phyloP scores from a whole-genome alignment of 2,329 filamentous ascomycete genomes.

The Arthrobotrys musiformis region DNA sequence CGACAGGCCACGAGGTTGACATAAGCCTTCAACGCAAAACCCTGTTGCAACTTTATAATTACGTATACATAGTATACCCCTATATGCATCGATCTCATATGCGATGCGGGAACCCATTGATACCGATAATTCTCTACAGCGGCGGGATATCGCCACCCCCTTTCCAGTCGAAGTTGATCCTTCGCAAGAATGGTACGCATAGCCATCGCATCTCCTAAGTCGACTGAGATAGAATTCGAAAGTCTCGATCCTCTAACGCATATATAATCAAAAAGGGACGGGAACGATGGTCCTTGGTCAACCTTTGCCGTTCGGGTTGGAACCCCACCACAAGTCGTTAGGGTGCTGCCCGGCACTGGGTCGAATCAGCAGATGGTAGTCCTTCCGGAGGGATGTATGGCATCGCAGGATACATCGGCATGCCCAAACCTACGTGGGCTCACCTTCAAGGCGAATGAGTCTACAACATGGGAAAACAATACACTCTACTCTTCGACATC shows the following conservation, averaged over 20 bases:
- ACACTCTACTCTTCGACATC: not conserved
- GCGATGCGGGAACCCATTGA: not conserved
- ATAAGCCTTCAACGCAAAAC: constrained; percentile 2
- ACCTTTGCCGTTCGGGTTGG: constrained; percentile 38
- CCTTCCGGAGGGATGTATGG: constrained; percentile 31
- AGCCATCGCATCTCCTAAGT: not conserved
- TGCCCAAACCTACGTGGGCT: constrained; percentile 31
- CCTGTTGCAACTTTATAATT: constrained; percentile 1
- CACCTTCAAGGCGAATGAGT: constrained; percentile 20
- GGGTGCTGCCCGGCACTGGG: constrained; percentile 21
- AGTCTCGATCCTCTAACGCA: not conserved
- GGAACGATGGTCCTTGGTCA: constrained; percentile 49
- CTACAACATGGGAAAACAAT: constrained; percentile 36
- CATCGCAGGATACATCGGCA: not conserved
- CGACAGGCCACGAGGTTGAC: not conserved
- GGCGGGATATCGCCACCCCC: not conserved
- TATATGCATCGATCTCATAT: not conserved
- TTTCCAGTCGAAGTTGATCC: constrained; percentile 22
- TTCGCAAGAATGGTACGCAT: constrained; percentile 34
- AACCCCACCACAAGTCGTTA: constrained; percentile 24
- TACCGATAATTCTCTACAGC: not conserved
- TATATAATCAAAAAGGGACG: constrained; percentile 24
- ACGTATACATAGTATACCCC: no score
- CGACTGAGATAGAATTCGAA: not conserved
- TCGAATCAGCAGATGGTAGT: constrained; percentile 43